phyloP scores from a whole-genome alignment of 2,329 filamentous ascomycete species.

The Aspergillus sp. region DNA sequence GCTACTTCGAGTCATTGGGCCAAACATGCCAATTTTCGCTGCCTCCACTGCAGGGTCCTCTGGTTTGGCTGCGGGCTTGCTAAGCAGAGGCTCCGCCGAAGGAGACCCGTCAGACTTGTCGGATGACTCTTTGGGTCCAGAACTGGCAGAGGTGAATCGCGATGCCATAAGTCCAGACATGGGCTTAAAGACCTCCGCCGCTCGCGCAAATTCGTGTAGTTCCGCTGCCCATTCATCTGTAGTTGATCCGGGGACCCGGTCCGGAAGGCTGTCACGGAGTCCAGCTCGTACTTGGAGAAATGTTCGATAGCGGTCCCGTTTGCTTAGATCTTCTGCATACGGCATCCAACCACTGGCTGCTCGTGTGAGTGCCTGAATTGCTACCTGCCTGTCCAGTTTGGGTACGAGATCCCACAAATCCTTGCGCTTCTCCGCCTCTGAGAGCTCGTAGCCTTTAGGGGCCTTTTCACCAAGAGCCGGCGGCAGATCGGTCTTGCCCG shows the following conservation, averaged over 20 bases:
- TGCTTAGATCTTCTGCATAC: slow-evolving; percentile 78
- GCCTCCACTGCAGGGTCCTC: slow-evolving; percentile 82
- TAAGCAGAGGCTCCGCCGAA: slow-evolving; percentile 44
- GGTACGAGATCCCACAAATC: slow-evolving; percentile 63
- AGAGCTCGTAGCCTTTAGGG: slow-evolving; percentile 64
- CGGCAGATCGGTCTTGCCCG: slow-evolving; percentile 76
- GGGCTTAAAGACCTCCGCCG: slow-evolving; percentile 82
- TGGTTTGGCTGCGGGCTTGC: slow-evolving; percentile 56
- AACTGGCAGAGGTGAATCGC: slow-evolving; percentile 72
- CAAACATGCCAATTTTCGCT: slow-evolving; percentile 90
- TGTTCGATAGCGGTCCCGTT: slow-evolving; percentile 75
- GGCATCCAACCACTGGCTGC: slow-evolving; percentile 72
- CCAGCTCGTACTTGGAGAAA: slow-evolving; percentile 80
- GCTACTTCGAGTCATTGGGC: slow-evolving; percentile 74
- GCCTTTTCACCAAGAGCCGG: slow-evolving; percentile 72
- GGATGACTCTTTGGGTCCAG: slow-evolving; percentile 42
- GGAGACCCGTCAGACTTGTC: slow-evolving; percentile 32
- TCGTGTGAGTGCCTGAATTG: slow-evolving; percentile 67
- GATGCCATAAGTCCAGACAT: slow-evolving; percentile 91
- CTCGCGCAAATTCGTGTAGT: slow-evolving; percentile 73
- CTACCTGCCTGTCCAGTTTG: slow-evolving; percentile 65
- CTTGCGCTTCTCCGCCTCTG: slow-evolving; percentile 64
- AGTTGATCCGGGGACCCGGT: slow-evolving; percentile 53
- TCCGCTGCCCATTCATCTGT: slow-evolving; percentile 79
- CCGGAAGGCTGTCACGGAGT: slow-evolving; percentile 59